Evolutionary conservation across 805 yeast species (phyloP).

Genomic region (Wickerhamomyces alni): DNA sequence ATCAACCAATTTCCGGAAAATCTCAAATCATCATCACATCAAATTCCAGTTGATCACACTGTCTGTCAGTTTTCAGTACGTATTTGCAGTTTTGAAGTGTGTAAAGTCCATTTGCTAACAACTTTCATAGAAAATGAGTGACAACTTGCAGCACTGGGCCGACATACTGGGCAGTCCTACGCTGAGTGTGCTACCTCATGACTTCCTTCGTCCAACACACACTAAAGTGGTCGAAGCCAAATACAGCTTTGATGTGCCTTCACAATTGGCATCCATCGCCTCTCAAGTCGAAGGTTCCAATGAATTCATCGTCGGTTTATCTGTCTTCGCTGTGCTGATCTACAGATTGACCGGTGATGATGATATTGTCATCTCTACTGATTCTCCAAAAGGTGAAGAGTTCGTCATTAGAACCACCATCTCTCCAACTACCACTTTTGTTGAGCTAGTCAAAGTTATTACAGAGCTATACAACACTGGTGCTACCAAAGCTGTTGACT

Average conservation of each 20-base stretch:
- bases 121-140: background rate
- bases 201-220: constrained; percentile 70
- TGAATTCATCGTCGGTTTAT: constrained; percentile 47
- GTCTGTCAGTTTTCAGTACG: too few relatives aligned
- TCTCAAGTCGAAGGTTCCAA: constrained; percentile 20
- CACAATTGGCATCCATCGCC: constrained; percentile 18
- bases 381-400: constrained; percentile 36
- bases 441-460: constrained; percentile 43
- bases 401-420: constrained; percentile 60
- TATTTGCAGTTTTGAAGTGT: too few relatives aligned
- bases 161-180: constrained; percentile 70
- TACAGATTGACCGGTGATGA: constrained; percentile 90
- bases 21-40: too few relatives aligned
- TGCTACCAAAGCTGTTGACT: constrained; percentile 31
- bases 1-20: too few relatives aligned
- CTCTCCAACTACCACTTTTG: constrained; percentile 48
- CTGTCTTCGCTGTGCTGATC: constrained; percentile 65
- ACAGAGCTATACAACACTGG: constrained; percentile 32
- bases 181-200: constrained; percentile 82
- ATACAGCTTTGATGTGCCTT: constrained; percentile 30
- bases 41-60: too few relatives aligned
- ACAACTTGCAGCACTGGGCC: constrained; percentile 51
- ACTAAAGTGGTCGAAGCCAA: constrained; percentile 63
- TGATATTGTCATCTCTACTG: constrained; percentile 82
- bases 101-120: too few relatives aligned